These are phyloP conservation scores for Gamarada debralockiae DNA, from an alignment of 495 filamentous ascomycete species.

Conservation along the genomic window DNA sequence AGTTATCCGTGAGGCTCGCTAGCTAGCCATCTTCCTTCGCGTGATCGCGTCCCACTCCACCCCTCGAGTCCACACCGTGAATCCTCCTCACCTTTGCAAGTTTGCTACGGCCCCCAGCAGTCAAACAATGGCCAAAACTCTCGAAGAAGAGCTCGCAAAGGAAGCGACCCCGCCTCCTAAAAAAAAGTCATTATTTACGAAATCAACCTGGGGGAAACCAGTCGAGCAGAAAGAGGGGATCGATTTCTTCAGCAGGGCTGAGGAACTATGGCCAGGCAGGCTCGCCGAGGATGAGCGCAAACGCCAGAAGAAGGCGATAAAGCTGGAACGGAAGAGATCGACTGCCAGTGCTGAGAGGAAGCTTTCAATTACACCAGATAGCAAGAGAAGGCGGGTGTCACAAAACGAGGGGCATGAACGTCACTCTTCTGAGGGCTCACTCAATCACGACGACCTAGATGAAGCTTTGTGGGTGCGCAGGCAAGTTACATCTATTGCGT, in stretches of 20 bases:
- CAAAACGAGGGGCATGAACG: slow-evolving; percentile 20
- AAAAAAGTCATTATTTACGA: slow-evolving; percentile 66
- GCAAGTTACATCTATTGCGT: slow-evolving; percentile 25
- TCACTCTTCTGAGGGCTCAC: slow-evolving; percentile 14
- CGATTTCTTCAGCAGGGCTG: slow-evolving; percentile 65
- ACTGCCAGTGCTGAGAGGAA: slow-evolving; percentile 40
- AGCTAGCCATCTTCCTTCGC: slow-evolving; percentile 1
- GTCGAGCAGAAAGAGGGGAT: slow-evolving; percentile 36
- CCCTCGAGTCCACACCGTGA: neutral
- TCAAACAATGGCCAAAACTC: slow-evolving; percentile 6
- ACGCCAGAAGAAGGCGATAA: slow-evolving; percentile 46
- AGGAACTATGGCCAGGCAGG: slow-evolving; percentile 57
- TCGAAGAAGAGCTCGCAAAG: slow-evolving; percentile 6
- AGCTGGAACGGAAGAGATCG: slow-evolving; percentile 43
- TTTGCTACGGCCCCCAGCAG: neutral
- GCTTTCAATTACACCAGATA: slow-evolving; percentile 28
- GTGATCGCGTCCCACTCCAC: neutral
- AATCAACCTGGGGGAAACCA: slow-evolving; percentile 52
- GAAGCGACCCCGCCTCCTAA: slow-evolving; percentile 12
- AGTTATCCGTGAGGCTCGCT: too few relatives aligned
- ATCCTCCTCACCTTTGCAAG: neutral
- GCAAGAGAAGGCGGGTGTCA: slow-evolving; percentile 26
- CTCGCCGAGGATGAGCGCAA: slow-evolving; percentile 49
- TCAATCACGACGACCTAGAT: slow-evolving; percentile 23
- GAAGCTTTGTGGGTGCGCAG: slow-evolving; percentile 14